phyloP scores from a whole-genome alignment of 2,329 filamentous ascomycete species.

The Xylaria arbuscula region DNA sequence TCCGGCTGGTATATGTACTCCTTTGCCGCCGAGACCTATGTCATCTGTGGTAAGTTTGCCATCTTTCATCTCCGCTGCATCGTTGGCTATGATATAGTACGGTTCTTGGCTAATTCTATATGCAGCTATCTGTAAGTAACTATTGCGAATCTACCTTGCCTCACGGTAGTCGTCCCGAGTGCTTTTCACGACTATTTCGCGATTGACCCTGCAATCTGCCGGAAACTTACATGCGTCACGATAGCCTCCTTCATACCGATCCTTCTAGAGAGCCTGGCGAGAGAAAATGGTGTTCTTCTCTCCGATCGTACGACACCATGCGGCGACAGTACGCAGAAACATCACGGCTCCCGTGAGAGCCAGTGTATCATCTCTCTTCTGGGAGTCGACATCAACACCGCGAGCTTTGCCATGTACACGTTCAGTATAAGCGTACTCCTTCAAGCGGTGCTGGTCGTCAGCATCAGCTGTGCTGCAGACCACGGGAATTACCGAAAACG shows the following conservation, averaged over 20 bases:
- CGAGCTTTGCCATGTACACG: conserved; percentile 98
- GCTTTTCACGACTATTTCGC: neutral
- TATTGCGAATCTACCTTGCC: conserved; percentile 1
- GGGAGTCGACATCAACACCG: conserved; percentile 90
- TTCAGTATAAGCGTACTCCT: conserved; percentile 92
- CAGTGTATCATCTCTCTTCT: conserved; percentile 88
- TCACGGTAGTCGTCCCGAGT: neutral
- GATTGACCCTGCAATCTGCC: neutral
- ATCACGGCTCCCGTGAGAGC: conserved; percentile 55
- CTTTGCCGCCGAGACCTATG: conserved; percentile 96
- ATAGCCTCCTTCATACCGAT: conserved; percentile 95
- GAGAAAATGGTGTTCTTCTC: conserved; percentile 89
- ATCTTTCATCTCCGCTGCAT: neutral
- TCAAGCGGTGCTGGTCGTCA: conserved; percentile 91
- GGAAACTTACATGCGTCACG: conserved; percentile 36
- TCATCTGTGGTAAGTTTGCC: conserved; percentile 83
- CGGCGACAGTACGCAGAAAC: conserved; percentile 68
- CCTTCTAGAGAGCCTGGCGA: conserved; percentile 89
- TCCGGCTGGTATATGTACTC: conserved; percentile 96
- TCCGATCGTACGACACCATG: conserved; percentile 82
- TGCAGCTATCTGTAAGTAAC: conserved; percentile 47
- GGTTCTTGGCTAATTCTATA: conserved; percentile 19
- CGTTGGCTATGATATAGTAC: neutral
- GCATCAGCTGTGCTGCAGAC: conserved; percentile 95
- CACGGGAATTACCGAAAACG: conserved; percentile 93